These are phyloP conservation scores for Calonectria fujianensis DNA, from an alignment of 2,329 filamentous ascomycete genomes.

Conservation along the genomic window DNA sequence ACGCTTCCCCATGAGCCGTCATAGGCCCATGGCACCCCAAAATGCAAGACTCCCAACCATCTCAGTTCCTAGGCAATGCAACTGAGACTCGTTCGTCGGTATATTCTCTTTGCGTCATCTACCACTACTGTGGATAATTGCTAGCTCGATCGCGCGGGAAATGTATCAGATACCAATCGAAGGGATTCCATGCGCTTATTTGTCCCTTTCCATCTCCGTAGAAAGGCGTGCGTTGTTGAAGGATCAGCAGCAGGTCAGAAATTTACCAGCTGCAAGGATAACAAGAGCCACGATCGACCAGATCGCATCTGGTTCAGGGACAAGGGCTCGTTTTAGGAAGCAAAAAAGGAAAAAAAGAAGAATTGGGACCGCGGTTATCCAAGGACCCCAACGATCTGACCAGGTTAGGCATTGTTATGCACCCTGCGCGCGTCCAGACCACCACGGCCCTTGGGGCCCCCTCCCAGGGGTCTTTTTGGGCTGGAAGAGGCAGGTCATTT, in stretches of 20 bases:
- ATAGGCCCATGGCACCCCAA: background rate
- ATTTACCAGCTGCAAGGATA: conserved; percentile 7
- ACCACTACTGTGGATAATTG: background rate
- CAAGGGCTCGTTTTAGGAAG: background rate
- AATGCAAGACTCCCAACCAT: conserved; percentile 5
- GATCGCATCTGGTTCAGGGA: conserved; percentile 11
- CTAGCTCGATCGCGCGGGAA: background rate
- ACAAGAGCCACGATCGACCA: conserved; percentile 3
- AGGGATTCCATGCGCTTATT: background rate
- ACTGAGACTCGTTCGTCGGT: background rate
- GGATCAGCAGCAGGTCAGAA: conserved; percentile 12
- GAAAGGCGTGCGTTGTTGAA: background rate
- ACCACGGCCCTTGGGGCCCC: background rate
- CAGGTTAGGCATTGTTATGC: conserved; percentile 16
- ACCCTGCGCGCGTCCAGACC: conserved; percentile 15
- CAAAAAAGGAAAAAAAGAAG: background rate
- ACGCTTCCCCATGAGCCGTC: background rate
- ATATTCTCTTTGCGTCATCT: conserved; percentile 2
- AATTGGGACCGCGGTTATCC: background rate
- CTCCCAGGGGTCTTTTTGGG: background rate
- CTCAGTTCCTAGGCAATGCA: background rate
- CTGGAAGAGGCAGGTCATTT: conserved; percentile 8
- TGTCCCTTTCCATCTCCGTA: background rate
- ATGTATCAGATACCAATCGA: background rate
- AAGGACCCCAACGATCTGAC: background rate